Conservation (phyloP, 2,329 filamentous ascomycete genomes). For the Alternaria sp. region DNA sequence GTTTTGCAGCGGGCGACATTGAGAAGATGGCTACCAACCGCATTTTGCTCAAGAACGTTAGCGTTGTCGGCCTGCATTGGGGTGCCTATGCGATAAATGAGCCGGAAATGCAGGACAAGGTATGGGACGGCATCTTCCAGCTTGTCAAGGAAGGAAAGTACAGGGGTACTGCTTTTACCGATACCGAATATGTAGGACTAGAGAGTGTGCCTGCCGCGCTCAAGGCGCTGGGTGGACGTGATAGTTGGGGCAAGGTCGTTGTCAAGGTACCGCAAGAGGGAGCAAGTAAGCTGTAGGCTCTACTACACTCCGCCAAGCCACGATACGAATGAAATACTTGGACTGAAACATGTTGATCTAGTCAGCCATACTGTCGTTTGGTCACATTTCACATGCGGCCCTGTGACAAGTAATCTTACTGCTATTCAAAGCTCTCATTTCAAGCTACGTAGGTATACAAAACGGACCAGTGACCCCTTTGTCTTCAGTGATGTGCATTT, state of each 20-base stretch:
- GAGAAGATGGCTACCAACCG: slow-evolving; percentile 94
- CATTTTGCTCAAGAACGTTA: slow-evolving; percentile 92
- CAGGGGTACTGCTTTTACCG: slow-evolving; percentile 80
- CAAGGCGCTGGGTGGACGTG: slow-evolving; percentile 77
- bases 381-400: too few species aligned
- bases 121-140: slow-evolving; percentile 84
- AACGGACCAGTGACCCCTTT: not conserved
- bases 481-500: not conserved
- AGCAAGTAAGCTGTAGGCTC: slow-evolving; percentile 45
- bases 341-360: not conserved
- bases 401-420: too few species aligned
- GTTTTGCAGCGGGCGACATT: slow-evolving; percentile 85
- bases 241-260: slow-evolving; percentile 96
- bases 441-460: not conserved
- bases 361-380: too few species aligned
- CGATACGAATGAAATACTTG: not conserved
- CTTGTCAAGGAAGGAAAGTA: slow-evolving; percentile 82
- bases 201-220: slow-evolving; percentile 81
- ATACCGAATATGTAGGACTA: slow-evolving; percentile 82
- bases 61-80: slow-evolving; percentile 90
- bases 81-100: slow-evolving; percentile 81
- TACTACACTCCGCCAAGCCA: not conserved
- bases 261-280: slow-evolving; percentile 76
- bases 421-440: not conserved
- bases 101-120: slow-evolving; percentile 70